A percentile compares a stretch with the other conserved stretches of the same genome.
These are phyloP conservation scores for Neurospora tetraspora DNA, from an alignment of 495 filamentous ascomycete genomes.

Conservation along the genomic window DNA sequence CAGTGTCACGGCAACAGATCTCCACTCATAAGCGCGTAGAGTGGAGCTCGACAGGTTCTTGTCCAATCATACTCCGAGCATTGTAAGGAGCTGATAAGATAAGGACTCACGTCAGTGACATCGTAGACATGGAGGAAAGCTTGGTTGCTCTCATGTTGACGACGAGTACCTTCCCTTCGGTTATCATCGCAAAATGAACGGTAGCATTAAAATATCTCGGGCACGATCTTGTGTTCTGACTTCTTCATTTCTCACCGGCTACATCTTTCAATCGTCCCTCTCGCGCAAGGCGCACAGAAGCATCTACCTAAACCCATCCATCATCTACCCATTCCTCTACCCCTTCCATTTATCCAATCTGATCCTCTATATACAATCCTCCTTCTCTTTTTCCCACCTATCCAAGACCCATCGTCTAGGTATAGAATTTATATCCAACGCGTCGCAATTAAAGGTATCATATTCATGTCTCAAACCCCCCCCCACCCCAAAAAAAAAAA, in stretches of 20 bases:
- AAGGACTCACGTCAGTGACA: not conserved
- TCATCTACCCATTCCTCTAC: not conserved
- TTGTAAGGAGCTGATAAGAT: not conserved
- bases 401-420: not conserved
- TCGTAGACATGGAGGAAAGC: not conserved
- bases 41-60: not conserved
- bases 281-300: not conserved
- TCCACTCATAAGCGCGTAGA: not conserved
- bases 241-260: not conserved
- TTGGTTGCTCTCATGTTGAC: not conserved
- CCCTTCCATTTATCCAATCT: no score
- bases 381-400: not conserved
- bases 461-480: not conserved
- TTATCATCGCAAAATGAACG: not conserved
- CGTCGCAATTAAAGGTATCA: not conserved
- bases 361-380: not conserved
- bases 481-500: not conserved
- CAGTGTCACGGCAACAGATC: not conserved
- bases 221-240: not conserved
- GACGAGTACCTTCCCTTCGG: not conserved
- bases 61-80: not conserved
- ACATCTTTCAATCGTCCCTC: not conserved
- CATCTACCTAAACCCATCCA: not conserved
- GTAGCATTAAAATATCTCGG: not conserved
- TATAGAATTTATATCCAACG: not conserved